Percentiles rank a stretch among this genome's conserved stretches.
These are phyloP conservation scores for Glebionis coronaria DNA, from an alignment of 129 eudicot species.

Conservation along the genomic window DNA sequence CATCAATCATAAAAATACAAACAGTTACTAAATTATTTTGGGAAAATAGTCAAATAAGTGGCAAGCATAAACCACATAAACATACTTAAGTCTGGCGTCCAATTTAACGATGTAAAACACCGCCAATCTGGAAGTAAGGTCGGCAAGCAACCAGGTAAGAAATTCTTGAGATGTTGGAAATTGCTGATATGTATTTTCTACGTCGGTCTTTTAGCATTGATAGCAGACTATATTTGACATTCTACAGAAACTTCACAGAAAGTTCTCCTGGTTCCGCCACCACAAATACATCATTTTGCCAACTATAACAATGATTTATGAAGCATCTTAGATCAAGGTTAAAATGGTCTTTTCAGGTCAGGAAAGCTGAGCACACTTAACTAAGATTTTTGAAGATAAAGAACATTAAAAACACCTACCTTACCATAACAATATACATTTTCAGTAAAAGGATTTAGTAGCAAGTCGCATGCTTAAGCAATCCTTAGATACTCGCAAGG, in stretches of 20 bases:
- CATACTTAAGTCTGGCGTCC: slow-evolving; percentile 96
- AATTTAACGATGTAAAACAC: slow-evolving; percentile 91
- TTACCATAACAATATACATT: no score
- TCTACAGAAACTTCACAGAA: slow-evolving; percentile 89
- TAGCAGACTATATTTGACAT: slow-evolving; percentile 73
- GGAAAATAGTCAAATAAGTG: slow-evolving; percentile 11
- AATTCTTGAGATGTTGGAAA: slow-evolving; percentile 68
- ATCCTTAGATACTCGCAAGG: no score
- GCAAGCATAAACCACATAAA: slow-evolving; percentile 6
- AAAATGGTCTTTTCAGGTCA: slow-evolving; percentile 5
- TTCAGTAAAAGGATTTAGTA: no score
- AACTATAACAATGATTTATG: slow-evolving; percentile 28
- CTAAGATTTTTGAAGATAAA: background rate
- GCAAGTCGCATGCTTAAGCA: no score
- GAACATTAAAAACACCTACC: no score
- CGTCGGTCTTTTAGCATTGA: slow-evolving; percentile 62
- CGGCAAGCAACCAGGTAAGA: slow-evolving; percentile 84
- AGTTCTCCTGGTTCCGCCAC: slow-evolving; percentile 99
- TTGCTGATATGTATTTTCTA: no score
- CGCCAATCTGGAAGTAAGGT: slow-evolving; percentile 92
- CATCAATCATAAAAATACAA: slow-evolving; percentile 8
- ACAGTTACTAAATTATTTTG: background rate
- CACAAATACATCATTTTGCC: no score
- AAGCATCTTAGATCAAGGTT: slow-evolving; percentile 22
- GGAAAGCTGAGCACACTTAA: background rate